Evolutionary conservation across 768 basidiomycete genomes (phyloP).

Genomic region (Leccinum broughii): DNA sequence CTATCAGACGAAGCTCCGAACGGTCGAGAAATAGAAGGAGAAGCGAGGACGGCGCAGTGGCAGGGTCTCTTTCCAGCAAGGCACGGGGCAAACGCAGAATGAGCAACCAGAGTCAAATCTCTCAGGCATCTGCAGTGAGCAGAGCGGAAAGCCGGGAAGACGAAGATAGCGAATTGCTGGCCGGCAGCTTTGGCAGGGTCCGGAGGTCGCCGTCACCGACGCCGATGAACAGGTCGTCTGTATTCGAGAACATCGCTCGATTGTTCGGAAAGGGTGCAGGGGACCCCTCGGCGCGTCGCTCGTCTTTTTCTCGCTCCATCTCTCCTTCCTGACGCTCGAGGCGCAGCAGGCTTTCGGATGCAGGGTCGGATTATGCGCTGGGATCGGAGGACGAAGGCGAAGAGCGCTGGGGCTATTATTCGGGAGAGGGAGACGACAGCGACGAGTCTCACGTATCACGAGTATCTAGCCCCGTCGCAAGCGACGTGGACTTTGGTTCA

Average conservation of each 20-base stretch:
- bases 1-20: slow-evolving; percentile 54
- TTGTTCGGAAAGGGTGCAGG: slow-evolving; percentile 58
- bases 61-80: slow-evolving; percentile 32
- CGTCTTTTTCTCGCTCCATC: slow-evolving; percentile 56
- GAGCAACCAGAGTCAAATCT: slow-evolving; percentile 41
- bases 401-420: slow-evolving; percentile 93
- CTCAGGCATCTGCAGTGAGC: slow-evolving; percentile 44
- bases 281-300: slow-evolving; percentile 45
- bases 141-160: slow-evolving; percentile 39
- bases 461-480: slow-evolving; percentile 30
- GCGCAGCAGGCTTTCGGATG: slow-evolving; percentile 53
- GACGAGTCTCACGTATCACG: slow-evolving; percentile 27
- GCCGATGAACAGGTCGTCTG: slow-evolving; percentile 39
- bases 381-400: slow-evolving; percentile 57
- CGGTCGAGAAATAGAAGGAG: slow-evolving; percentile 50
- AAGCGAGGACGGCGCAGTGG: slow-evolving; percentile 43
- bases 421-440: slow-evolving; percentile 71
- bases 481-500: too few species aligned
- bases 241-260: slow-evolving; percentile 66
- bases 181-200: slow-evolving; percentile 31
- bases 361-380: slow-evolving; percentile 44
- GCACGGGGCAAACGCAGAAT: slow-evolving; percentile 40
- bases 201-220: slow-evolving; percentile 39
- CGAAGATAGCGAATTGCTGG: slow-evolving; percentile 34
- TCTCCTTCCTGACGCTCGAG: slow-evolving; percentile 51